Percentiles rank a stretch among this genome's conserved stretches.
phyloP scores from a whole-genome alignment of 2,329 filamentous ascomycete genomes.

The Phialophora verrucosa region DNA sequence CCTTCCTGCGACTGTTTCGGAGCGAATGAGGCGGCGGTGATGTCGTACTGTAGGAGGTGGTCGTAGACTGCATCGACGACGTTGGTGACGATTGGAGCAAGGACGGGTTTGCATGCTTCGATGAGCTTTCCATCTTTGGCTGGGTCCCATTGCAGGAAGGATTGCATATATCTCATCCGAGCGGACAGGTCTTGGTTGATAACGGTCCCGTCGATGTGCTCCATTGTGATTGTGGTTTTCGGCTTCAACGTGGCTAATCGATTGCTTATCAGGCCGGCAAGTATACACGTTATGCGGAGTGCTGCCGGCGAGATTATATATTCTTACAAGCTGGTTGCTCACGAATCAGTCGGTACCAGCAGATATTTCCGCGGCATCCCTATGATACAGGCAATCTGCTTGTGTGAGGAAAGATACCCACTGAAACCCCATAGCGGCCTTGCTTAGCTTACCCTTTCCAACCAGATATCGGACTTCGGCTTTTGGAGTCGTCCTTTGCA shows the following conservation, averaged over 20 bases:
- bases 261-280: not conserved
- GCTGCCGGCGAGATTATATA: not conserved
- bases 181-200: conserved; percentile 28
- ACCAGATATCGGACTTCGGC: not conserved
- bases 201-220: conserved; percentile 31
- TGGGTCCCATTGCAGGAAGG: conserved; percentile 42
- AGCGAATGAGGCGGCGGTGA: conserved; percentile 43
- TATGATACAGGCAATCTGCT: not conserved
- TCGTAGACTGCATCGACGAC: conserved; percentile 43
- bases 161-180: conserved; percentile 40
- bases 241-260: not conserved
- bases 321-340: not conserved
- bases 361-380: conserved; percentile 11
- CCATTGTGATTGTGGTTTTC: conserved; percentile 23
- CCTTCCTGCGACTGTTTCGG: conserved; percentile 38
- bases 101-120: conserved; percentile 37
- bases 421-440: not conserved
- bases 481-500: not conserved
- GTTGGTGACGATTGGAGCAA: conserved; percentile 40
- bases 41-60: conserved; percentile 42
- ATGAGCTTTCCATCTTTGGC: conserved; percentile 39
- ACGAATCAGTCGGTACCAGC: not conserved
- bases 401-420: not conserved
- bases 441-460: not conserved
- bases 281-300: not conserved